Evolutionary conservation across 495 filamentous ascomycete species (phyloP).

Genomic region (Echria macrotheca): DNA sequence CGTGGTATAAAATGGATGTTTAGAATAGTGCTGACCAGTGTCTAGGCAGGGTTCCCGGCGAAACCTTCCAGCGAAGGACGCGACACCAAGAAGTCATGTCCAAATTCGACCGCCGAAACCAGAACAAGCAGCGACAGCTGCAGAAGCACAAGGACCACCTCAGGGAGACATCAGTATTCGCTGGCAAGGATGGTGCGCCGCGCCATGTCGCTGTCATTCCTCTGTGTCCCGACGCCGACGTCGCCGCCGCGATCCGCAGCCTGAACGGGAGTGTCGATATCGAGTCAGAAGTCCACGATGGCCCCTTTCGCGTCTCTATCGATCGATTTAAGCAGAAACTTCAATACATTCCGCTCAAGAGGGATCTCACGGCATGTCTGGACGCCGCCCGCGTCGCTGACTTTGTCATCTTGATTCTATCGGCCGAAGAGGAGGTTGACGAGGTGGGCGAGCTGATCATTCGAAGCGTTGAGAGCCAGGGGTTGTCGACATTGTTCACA

Average conservation of each 20-base stretch:
- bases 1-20: too few relatives aligned
- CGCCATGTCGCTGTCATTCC: constrained; percentile 90
- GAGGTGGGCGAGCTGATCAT: constrained; percentile 74
- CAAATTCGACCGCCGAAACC: constrained; percentile 89
- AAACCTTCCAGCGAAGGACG: constrained; percentile 69
- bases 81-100: constrained; percentile 96
- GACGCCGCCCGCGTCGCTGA: constrained; percentile 87
- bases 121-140: constrained; percentile 78
- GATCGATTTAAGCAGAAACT: constrained; percentile 92
- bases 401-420: constrained; percentile 80
- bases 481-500: constrained; percentile 78
- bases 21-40: constrained; percentile 11
- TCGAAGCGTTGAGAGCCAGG: constrained; percentile 83
- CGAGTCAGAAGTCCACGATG: constrained; percentile 57
- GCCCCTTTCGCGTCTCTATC: constrained; percentile 57
- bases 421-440: constrained; percentile 76
- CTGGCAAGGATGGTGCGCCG: constrained; percentile 77
- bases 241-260: constrained; percentile 56
- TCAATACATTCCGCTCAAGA: constrained; percentile 67
- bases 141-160: constrained; percentile 74
- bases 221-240: constrained; percentile 65
- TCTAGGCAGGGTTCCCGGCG: constrained; percentile 37
- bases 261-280: constrained; percentile 80
- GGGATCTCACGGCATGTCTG: constrained; percentile 66
- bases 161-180: constrained; percentile 70